Conservation (phyloP, 75 land plant genomes). For the Larix kaempferi region DNA sequence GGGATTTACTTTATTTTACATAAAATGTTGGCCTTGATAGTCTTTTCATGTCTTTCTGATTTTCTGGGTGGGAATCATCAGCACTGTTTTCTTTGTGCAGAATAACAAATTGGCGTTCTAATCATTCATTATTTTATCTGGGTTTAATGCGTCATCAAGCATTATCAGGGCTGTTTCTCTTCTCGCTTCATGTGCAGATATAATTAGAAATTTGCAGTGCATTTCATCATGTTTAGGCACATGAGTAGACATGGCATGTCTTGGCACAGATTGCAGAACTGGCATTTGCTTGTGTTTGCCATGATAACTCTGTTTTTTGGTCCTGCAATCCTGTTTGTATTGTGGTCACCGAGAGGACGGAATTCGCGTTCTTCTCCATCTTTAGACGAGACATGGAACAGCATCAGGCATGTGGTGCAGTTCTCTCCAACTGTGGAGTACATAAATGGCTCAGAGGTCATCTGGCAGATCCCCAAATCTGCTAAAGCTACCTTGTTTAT, state of each 20-base stretch:
- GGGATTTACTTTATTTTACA: neutral
- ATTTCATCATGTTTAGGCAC: constrained; percentile 11
- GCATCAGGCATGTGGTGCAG: neutral
- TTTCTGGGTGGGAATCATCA: neutral
- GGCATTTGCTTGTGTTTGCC: too few species aligned
- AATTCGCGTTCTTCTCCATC: too few species aligned
- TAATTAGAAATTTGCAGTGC: constrained; percentile 17
- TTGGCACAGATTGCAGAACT: too few species aligned
- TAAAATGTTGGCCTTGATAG: neutral
- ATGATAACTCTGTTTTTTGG: too few species aligned
- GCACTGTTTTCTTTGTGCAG: neutral
- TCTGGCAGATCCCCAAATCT: constrained; percentile 73
- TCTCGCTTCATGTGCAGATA: neutral
- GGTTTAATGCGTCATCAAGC: neutral
- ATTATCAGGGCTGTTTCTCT: neutral
- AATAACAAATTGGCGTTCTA: neutral
- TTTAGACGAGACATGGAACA: too few species aligned
- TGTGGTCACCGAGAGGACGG: too few species aligned
- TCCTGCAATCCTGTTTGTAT: too few species aligned
- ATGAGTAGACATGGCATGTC: too few species aligned
- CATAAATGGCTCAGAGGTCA: constrained; percentile 64
- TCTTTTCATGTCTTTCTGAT: neutral
- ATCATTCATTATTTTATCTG: neutral
- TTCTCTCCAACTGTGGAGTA: constrained; percentile 34
- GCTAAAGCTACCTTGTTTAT: constrained; percentile 78